Evolutionary conservation across 441 rosid genomes (phyloP).

Genomic region (Eruca vesicaria): DNA sequence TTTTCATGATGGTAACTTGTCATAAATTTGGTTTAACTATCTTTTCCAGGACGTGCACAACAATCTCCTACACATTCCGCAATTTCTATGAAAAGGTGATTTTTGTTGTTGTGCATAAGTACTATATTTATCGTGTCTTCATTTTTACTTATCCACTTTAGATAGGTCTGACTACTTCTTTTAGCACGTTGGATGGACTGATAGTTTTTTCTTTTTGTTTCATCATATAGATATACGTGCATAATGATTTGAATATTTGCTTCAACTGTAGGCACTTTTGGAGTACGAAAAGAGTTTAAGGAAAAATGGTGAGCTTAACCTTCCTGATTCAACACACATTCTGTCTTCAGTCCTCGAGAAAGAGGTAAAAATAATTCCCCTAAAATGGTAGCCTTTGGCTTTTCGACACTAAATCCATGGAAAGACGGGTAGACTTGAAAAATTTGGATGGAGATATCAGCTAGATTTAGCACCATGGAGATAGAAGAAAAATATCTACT

Average conservation of each 20-base stretch:
- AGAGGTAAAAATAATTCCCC: conserved; percentile 50
- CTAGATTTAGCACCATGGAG: background rate
- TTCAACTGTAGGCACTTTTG: conserved; percentile 62
- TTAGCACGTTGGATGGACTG: conserved; percentile 4
- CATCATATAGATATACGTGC: conserved; percentile 10
- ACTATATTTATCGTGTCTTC: background rate
- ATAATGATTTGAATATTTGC: conserved; percentile 11
- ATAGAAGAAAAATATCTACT: background rate
- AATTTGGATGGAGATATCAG: background rate
- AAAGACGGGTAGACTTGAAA: background rate
- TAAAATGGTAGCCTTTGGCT: background rate
- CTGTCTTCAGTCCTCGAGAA: conserved; percentile 51
- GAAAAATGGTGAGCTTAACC: conserved; percentile 63
- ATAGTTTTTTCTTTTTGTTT: background rate
- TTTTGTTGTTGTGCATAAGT: conserved; percentile 19
- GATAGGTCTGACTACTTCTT: conserved; percentile 3
- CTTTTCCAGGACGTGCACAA: conserved; percentile 81
- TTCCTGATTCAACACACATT: conserved; percentile 51
- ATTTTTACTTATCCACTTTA: conserved; percentile 3
- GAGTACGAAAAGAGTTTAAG: conserved; percentile 75
- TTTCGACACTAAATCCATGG: conserved; percentile 6
- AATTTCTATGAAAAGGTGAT: conserved; percentile 89
- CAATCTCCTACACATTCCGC: conserved; percentile 94
- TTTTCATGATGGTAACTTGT: conserved; percentile 10
- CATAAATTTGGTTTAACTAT: conserved; percentile 16